Evolutionary conservation across 108 stramenopile species (phyloP).

Genomic region (Nannochloropsis oceanica): DNA sequence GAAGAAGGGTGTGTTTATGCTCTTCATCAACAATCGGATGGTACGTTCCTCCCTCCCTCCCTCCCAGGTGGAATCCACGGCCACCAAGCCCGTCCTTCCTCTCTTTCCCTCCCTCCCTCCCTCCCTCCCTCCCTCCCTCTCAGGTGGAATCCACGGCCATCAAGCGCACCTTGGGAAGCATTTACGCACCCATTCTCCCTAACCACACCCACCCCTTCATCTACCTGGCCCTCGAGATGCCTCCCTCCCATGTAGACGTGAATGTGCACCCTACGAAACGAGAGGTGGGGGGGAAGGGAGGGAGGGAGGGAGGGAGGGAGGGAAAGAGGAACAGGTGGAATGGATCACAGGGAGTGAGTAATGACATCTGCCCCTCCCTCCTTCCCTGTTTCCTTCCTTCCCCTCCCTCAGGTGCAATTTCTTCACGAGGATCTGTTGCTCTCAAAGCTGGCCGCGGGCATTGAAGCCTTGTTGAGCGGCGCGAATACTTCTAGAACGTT

Average conservation of each 20-base stretch:
- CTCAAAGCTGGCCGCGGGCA: background rate
- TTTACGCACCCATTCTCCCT: slow-evolving; percentile 57
- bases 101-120: slow-evolving; percentile 48
- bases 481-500: slow-evolving; percentile 43
- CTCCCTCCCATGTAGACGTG: slow-evolving; percentile 78
- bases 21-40: slow-evolving; percentile 87
- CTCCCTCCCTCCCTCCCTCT: slow-evolving; percentile 62
- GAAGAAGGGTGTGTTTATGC: slow-evolving; percentile 51
- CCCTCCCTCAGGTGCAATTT: slow-evolving; percentile 43
- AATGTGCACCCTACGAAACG: slow-evolving; percentile 96
- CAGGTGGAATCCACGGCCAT: slow-evolving; percentile 57
- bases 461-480: slow-evolving; percentile 17
- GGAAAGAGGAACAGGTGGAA: background rate
- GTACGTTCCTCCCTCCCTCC: background rate
- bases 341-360: background rate
- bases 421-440: slow-evolving; percentile 60
- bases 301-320: background rate
- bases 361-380: background rate
- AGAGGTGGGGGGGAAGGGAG: slow-evolving; percentile 46
- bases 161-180: slow-evolving; percentile 59
- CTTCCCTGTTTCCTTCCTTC: background rate
- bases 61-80: slow-evolving; percentile 49
- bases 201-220: slow-evolving; percentile 66
- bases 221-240: slow-evolving; percentile 62
- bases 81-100: slow-evolving; percentile 50